phyloP scores from a whole-genome alignment of 768 basidiomycete species.

The Amanita phalloides region DNA sequence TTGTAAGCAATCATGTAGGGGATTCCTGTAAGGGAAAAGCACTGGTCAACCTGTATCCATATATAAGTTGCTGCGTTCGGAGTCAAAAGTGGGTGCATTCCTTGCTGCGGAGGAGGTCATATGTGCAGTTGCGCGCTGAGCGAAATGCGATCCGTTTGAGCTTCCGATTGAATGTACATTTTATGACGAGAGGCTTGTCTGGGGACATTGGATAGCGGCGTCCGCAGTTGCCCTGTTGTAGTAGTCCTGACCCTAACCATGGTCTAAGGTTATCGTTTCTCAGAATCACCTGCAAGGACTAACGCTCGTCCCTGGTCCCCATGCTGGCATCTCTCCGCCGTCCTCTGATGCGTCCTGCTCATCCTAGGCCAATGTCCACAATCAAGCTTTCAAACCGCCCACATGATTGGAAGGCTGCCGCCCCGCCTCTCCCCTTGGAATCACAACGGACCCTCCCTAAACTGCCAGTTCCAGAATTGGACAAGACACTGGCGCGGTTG shows the following conservation, averaged over 20 bases:
- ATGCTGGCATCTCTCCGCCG: background rate
- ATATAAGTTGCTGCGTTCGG: constrained; percentile 5
- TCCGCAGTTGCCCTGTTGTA: background rate
- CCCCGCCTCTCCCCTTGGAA: constrained; percentile 58
- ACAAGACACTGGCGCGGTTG: constrained; percentile 54
- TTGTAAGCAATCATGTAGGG: constrained; percentile 72
- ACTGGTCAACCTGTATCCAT: constrained; percentile 63
- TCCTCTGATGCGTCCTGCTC: background rate
- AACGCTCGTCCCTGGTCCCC: background rate
- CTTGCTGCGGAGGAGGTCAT: constrained; percentile 60
- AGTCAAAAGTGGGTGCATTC: constrained; percentile 29
- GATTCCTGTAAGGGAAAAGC: constrained; percentile 63
- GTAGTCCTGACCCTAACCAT: constrained; percentile 1
- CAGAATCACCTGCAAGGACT: background rate
- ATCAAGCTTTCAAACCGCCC: constrained; percentile 24
- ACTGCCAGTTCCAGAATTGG: constrained; percentile 68
- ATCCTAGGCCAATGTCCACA: constrained; percentile 9
- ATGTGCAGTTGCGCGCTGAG: constrained; percentile 71
- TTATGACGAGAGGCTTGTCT: constrained; percentile 72
- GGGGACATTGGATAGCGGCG: constrained; percentile 20
- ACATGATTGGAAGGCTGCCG: constrained; percentile 58
- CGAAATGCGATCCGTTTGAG: constrained; percentile 72
- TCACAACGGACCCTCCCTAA: constrained; percentile 52
- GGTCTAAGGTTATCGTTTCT: background rate
- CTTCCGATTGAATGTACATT: constrained; percentile 69